Conservation (phyloP, 1,284 basidiomycete species). For the Austroboletus niveus region DNA sequence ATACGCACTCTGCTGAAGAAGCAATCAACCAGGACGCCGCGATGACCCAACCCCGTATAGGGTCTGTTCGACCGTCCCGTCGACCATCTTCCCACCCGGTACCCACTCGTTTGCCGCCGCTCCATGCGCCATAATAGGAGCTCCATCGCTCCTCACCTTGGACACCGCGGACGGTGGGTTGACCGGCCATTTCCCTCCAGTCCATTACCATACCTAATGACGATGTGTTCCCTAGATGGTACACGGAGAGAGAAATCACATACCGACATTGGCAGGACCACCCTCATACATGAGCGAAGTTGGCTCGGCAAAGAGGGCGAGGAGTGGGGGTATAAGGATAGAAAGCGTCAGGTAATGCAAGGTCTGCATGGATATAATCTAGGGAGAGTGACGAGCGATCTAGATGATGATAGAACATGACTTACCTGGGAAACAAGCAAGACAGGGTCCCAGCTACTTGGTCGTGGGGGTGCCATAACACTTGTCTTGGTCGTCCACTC, state of each 20-base stretch:
- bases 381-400: slow-evolving; percentile 1
- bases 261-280: slow-evolving; percentile 78
- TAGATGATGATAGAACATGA: background rate
- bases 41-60: slow-evolving; percentile 83
- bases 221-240: background rate
- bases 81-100: slow-evolving; percentile 47
- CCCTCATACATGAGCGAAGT: slow-evolving; percentile 81
- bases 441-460: slow-evolving; percentile 70
- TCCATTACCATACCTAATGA: slow-evolving; percentile 86
- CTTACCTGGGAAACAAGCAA: slow-evolving; percentile 69
- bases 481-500: background rate
- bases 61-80: slow-evolving; percentile 66
- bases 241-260: slow-evolving; percentile 24
- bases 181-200: slow-evolving; percentile 92
- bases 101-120: slow-evolving; percentile 69
- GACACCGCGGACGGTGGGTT: slow-evolving; percentile 65
- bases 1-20: slow-evolving; percentile 75
- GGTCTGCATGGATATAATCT: slow-evolving; percentile 92
- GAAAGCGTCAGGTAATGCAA: slow-evolving; percentile 90
- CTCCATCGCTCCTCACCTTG: slow-evolving; percentile 64
- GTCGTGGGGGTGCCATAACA: slow-evolving; percentile 30
- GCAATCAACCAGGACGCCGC: slow-evolving; percentile 81
- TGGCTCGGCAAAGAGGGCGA: slow-evolving; percentile 73
- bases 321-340: slow-evolving; percentile 78
- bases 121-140: slow-evolving; percentile 71